Conservation (phyloP, 208 protist genomes). For the Trypanosoma scelopori region DNA sequence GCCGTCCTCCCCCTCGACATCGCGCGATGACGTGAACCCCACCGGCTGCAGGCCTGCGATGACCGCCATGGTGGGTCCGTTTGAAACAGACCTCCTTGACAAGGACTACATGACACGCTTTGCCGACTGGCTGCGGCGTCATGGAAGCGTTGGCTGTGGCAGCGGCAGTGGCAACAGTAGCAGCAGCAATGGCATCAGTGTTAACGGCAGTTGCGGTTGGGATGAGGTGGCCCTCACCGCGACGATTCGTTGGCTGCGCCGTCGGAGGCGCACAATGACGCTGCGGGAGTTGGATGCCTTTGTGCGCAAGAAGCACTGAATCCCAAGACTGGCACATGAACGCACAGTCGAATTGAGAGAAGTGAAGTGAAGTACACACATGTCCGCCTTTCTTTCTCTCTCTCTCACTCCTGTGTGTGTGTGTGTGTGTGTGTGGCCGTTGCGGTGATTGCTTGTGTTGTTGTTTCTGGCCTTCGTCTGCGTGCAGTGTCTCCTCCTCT, state of each 20-base stretch:
- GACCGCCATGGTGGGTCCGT: conserved; percentile 28
- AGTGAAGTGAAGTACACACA: no score
- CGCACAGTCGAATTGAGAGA: neutral
- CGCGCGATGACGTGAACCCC: neutral
- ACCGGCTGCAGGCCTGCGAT: neutral
- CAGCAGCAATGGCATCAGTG: neutral
- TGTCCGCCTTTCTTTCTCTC: no score
- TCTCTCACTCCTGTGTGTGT: no score
- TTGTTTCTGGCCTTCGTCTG: no score
- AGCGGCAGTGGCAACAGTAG: neutral
- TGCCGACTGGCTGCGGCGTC: conserved; percentile 40
- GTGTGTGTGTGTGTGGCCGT: no score
- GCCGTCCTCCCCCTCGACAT: neutral
- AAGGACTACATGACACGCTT: conserved; percentile 55
- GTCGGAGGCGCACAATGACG: conserved; percentile 34
- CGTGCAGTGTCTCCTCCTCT: no score
- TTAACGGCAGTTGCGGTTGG: neutral
- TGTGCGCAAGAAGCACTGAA: conserved; percentile 23
- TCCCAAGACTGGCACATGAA: neutral
- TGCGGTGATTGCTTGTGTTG: no score
- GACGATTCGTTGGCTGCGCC: conserved; percentile 29
- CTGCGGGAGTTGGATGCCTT: conserved; percentile 32
- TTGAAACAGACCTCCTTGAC: conserved; percentile 58
- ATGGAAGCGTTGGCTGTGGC: neutral
- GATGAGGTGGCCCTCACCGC: conserved; percentile 31